These are phyloP conservation scores for Orobanche coerulescens DNA, from an alignment of 257 asterid species.

Conservation along the genomic window DNA sequence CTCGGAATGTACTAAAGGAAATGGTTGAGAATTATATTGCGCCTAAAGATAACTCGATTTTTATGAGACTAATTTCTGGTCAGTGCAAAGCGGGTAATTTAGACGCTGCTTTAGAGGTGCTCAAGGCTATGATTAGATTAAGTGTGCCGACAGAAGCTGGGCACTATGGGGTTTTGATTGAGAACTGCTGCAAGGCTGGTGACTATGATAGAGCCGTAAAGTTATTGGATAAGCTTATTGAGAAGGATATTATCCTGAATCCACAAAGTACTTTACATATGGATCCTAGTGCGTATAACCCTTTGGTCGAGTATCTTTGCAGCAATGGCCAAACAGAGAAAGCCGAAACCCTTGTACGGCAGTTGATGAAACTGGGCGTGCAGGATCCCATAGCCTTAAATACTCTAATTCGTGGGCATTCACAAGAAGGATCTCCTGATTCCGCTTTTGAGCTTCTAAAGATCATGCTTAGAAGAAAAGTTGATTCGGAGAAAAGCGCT, in stretches of 20 bases:
- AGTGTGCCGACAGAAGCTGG: slow-evolving; percentile 88
- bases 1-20: slow-evolving; percentile 53
- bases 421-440: slow-evolving; percentile 69
- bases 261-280: slow-evolving; percentile 52
- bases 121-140: slow-evolving; percentile 74
- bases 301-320: slow-evolving; percentile 71
- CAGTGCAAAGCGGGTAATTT: slow-evolving; percentile 72
- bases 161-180: slow-evolving; percentile 77
- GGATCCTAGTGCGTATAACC: slow-evolving; percentile 77
- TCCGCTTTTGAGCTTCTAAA: slow-evolving; percentile 63
- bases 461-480: slow-evolving; percentile 66
- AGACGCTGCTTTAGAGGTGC: slow-evolving; percentile 72
- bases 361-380: slow-evolving; percentile 89
- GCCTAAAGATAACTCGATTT: slow-evolving; percentile 58
- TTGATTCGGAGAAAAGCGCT: slow-evolving; percentile 46
- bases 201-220: slow-evolving; percentile 54
- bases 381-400: slow-evolving; percentile 66
- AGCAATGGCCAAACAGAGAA: slow-evolving; percentile 62
- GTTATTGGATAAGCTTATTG: slow-evolving; percentile 68
- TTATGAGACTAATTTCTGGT: slow-evolving; percentile 46
- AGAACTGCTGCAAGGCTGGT: slow-evolving; percentile 74
- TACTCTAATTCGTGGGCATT: slow-evolving; percentile 61
- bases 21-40: slow-evolving; percentile 58
- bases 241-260: slow-evolving; percentile 65
- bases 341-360: slow-evolving; percentile 73